A percentile compares a stretch with the other conserved stretches of the same genome.
Conservation (phyloP, 2,329 filamentous ascomycete species). For the Aspergillus ochraceus region DNA sequence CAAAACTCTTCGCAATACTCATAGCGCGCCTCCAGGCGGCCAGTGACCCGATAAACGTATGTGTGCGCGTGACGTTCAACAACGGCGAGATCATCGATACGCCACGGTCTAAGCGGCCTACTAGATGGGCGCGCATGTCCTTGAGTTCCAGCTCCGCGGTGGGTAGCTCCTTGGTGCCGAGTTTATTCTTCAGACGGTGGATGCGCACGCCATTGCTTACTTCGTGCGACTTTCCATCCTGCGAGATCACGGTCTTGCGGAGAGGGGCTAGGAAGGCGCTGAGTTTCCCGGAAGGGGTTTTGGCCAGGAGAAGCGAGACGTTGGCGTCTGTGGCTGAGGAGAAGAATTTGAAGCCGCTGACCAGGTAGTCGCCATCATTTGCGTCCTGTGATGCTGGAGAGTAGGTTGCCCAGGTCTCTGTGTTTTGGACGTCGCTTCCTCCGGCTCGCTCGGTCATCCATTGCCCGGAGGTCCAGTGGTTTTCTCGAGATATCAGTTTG, state of each 20-base stretch:
- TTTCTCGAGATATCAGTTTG: slow-evolving; percentile 21
- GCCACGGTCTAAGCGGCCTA: slow-evolving; percentile 67
- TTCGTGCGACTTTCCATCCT: slow-evolving; percentile 27
- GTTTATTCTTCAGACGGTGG: slow-evolving; percentile 69
- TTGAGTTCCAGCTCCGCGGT: slow-evolving; percentile 70
- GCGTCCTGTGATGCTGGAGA: slow-evolving; percentile 16
- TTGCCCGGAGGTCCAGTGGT: slow-evolving; percentile 69
- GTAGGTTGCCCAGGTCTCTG: slow-evolving; percentile 60
- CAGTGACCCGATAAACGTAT: slow-evolving; percentile 42
- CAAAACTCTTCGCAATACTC: slow-evolving; percentile 43
- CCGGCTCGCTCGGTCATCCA: slow-evolving; percentile 76
- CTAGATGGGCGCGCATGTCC: slow-evolving; percentile 63
- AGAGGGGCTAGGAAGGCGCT: slow-evolving; percentile 67
- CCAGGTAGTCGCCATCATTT: slow-evolving; percentile 35
- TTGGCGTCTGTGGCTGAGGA: slow-evolving; percentile 65
- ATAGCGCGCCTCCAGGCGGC: slow-evolving; percentile 41
- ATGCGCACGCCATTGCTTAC: slow-evolving; percentile 65
- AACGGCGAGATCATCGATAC: slow-evolving; percentile 68
- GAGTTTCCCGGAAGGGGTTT: slow-evolving; percentile 55
- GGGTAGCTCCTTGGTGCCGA: slow-evolving; percentile 68
- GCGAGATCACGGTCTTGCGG: slow-evolving; percentile 14
- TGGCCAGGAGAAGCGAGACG: slow-evolving; percentile 65
- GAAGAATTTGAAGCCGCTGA: slow-evolving; percentile 73
- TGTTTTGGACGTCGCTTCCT: slow-evolving; percentile 68
- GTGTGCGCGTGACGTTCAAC: slow-evolving; percentile 62